Base-by-base conservation (phyloP, 1,284 basidiomycete genomes). In the Fomitopsis schrenkii region DNA sequence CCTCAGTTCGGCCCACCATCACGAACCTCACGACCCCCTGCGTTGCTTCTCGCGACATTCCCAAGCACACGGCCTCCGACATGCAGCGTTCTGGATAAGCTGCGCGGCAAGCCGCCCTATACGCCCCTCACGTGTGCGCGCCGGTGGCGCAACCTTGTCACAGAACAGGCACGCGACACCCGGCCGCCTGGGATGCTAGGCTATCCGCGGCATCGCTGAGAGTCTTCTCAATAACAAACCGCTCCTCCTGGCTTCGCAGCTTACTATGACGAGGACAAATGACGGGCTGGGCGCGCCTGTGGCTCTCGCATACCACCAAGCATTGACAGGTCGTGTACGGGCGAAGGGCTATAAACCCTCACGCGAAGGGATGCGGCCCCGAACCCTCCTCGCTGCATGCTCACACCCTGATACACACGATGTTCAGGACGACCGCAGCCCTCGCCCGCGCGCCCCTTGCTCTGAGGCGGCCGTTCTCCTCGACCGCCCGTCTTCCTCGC, bases 391-490 rank as follows among this genome's bases (percentile, higher is more conserved):
- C 33, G 52, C 35, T 40, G 52, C 35, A 38, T 54, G 52, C 33
- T 54, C 17, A 17, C 52, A 40, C 33, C 1, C 52, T 46, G 56
- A 10, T 36, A 44, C 9, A 40, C 62, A 60, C 48, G 63, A 66
- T 66, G 64, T 59, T 66, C 52, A 59, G 64, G 35, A 46, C 64
- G 22, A 55, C 61, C 38, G 60, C 63, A 44, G 50, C 61, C 26
- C 44, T 66, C 52, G 65, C 63, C 48, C 67, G 65, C 44, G 54
- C 65, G 14, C 65, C 65, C 55, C n/a, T 66, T 50, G 58, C 60
- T 40, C 50, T 66, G 22, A 63, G 63, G 28, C 63, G 67, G 26
- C 61, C 62, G 3, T 55, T 65, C 35, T 46, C 44, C 44, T 54
- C 52, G n/a, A 26, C n/a, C 5, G n/a, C 52, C 7, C 35, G 35